These are phyloP conservation scores for Blastobotrys petasosporus DNA, from an alignment of 1,139 yeast genomes.

Conservation along the genomic window DNA sequence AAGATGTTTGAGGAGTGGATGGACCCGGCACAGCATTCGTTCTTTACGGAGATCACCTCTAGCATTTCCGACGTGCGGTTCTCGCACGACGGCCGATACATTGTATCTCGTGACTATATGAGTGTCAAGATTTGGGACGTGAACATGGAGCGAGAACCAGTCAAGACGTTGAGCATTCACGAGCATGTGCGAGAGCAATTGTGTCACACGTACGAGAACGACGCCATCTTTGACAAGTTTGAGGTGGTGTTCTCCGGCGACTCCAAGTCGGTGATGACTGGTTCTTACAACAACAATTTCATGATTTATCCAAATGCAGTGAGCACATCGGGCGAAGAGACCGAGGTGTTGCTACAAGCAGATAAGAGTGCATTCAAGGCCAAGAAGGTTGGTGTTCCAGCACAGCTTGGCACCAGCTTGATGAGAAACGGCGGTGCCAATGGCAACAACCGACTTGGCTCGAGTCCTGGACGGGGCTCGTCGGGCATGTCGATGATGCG, in stretches of 20 bases:
- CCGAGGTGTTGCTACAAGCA: slow-evolving; percentile 87
- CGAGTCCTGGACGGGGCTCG: slow-evolving; percentile 20
- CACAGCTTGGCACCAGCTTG: slow-evolving; percentile 24
- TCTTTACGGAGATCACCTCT: slow-evolving; percentile 95
- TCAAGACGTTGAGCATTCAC: slow-evolving; percentile 91
- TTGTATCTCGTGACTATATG: slow-evolving; percentile 94
- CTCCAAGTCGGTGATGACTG: slow-evolving; percentile 89
- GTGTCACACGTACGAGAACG: slow-evolving; percentile 97
- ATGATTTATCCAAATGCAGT: slow-evolving; percentile 87
- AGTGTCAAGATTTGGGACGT: slow-evolving; percentile 98
- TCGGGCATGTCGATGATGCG: slow-evolving; percentile 31
- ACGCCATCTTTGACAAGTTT: slow-evolving; percentile 96
- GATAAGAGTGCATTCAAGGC: slow-evolving; percentile 94
- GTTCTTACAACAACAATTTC: slow-evolving; percentile 93
- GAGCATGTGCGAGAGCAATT: slow-evolving; percentile 89
- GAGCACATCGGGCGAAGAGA: slow-evolving; percentile 48
- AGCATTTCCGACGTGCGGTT: slow-evolving; percentile 93
- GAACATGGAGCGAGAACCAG: slow-evolving; percentile 92
- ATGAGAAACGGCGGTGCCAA: slow-evolving; percentile 16
- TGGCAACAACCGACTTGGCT: slow-evolving; percentile 16
- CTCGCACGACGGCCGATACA: slow-evolving; percentile 86
- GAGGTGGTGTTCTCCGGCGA: slow-evolving; percentile 96
- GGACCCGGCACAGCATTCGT: slow-evolving; percentile 90
- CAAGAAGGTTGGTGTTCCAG: slow-evolving; percentile 49
- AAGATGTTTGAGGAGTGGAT: slow-evolving; percentile 85